A percentile compares a stretch with the other conserved stretches of the same genome.
These are phyloP conservation scores for Coccomyxa subellipsoidea DNA, from an alignment of 163 green algal species.

Conservation along the genomic window DNA sequence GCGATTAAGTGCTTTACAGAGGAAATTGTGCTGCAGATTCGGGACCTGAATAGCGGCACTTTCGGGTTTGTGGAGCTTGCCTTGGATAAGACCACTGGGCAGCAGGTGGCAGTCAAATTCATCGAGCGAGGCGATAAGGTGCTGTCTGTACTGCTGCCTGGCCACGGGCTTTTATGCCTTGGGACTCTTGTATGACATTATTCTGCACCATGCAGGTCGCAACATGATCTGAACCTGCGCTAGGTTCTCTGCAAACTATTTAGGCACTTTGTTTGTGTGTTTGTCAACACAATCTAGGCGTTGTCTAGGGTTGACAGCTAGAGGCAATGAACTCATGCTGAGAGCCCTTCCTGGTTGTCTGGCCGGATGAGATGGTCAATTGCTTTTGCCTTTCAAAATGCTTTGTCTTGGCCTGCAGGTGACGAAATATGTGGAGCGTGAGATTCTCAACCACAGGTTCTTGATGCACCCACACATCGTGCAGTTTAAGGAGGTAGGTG, in stretches of 20 bases:
- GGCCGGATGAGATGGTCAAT: neutral
- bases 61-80: conserved; percentile 84
- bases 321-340: neutral
- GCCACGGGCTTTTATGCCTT: neutral
- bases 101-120: conserved; percentile 19
- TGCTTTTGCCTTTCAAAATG: neutral
- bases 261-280: neutral
- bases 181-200: neutral
- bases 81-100: conserved; percentile 10
- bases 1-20: neutral
- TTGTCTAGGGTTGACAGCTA: neutral
- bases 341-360: neutral
- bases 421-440: conserved; percentile 17
- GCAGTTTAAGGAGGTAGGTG: conserved; percentile 78
- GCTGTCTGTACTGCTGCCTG: conserved; percentile 8
- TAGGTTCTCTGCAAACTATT: neutral
- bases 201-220: neutral
- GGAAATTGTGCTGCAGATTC: conserved; percentile 34
- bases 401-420: neutral
- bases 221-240: neutral
- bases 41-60: conserved; percentile 76
- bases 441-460: conserved; percentile 17
- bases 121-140: conserved; percentile 21
- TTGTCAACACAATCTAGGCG: neutral
- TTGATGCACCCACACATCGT: conserved; percentile 63